Evolutionary conservation across 164 flowering plant species (phyloP).

Genomic region (Brasenia schreberi): DNA sequence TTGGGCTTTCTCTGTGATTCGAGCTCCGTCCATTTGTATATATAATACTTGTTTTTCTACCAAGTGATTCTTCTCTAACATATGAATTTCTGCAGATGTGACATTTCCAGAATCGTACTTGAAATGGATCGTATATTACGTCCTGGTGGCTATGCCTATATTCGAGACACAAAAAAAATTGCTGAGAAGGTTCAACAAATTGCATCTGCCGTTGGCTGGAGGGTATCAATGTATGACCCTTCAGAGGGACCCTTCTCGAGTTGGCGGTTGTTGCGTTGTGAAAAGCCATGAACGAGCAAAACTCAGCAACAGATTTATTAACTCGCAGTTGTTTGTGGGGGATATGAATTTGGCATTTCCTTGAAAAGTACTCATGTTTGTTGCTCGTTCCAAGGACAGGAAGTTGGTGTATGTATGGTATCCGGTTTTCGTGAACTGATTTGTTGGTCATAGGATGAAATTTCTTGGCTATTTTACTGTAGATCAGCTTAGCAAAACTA

Average conservation of each 20-base stretch:
- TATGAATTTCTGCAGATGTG: slow-evolving; percentile 29
- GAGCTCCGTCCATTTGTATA: neutral
- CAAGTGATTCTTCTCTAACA: neutral
- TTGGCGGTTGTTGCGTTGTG: slow-evolving; percentile 38
- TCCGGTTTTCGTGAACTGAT: too few relatives aligned
- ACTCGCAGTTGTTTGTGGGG: too few relatives aligned
- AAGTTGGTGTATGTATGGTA: too few relatives aligned
- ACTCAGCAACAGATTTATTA: too few relatives aligned
- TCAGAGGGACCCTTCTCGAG: slow-evolving; percentile 66
- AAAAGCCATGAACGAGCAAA: slow-evolving; percentile 17
- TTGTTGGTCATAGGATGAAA: too few relatives aligned
- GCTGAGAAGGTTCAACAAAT: slow-evolving; percentile 35
- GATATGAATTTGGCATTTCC: too few relatives aligned
- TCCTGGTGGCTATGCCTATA: slow-evolving; percentile 63
- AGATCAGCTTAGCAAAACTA: too few relatives aligned
- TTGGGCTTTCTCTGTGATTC: neutral
- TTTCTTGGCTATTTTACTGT: too few relatives aligned
- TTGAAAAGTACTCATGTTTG: too few relatives aligned
- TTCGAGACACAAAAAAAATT: slow-evolving; percentile 34
- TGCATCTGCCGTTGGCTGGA: slow-evolving; percentile 61
- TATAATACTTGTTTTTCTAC: neutral
- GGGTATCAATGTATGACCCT: slow-evolving; percentile 20
- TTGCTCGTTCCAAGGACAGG: too few relatives aligned
- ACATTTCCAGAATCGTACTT: slow-evolving; percentile 52
- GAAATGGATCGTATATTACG: slow-evolving; percentile 92